These are phyloP conservation scores for Myxozyma mucilagina DNA, from an alignment of 805 yeast genomes.

Conservation along the genomic window DNA sequence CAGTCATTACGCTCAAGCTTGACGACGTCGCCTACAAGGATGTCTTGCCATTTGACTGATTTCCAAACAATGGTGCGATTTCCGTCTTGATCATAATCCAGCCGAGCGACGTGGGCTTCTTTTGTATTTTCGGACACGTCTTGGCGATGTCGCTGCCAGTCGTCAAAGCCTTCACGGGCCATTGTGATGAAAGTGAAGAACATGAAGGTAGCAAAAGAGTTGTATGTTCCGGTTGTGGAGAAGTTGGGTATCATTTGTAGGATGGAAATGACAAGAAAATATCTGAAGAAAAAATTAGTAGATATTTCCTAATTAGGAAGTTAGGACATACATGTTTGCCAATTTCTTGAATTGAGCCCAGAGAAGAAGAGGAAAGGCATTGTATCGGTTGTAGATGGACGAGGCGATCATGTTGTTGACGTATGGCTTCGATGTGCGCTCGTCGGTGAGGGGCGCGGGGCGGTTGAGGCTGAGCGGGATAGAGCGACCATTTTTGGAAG, in stretches of 20 bases:
- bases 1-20: constrained; percentile 77
- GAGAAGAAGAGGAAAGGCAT: constrained; percentile 85
- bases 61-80: constrained; percentile 36
- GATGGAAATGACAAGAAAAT: constrained; percentile 85
- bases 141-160: constrained; percentile 78
- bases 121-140: constrained; percentile 83
- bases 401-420: constrained; percentile 73
- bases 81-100: constrained; percentile 20
- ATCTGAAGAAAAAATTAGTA: constrained; percentile 41
- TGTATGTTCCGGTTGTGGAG: constrained; percentile 95
- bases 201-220: constrained; percentile 86
- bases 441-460: constrained; percentile 54
- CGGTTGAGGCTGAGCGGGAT: constrained; percentile 68
- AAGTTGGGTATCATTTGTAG: constrained; percentile 95
- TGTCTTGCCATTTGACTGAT: constrained; percentile 63
- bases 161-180: constrained; percentile 91
- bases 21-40: constrained; percentile 86
- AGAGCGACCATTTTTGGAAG: constrained; percentile 67
- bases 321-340: constrained; percentile 61
- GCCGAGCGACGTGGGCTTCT: constrained; percentile 42
- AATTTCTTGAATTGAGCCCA: constrained; percentile 88
- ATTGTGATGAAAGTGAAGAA: constrained; percentile 87
- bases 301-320: background rate
- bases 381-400: constrained; percentile 75
- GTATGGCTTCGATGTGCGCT: constrained; percentile 64